Base-by-base conservation (phyloP, 2,329 filamentous ascomycete genomes). In the Phyllosticta ampelicida region DNA sequence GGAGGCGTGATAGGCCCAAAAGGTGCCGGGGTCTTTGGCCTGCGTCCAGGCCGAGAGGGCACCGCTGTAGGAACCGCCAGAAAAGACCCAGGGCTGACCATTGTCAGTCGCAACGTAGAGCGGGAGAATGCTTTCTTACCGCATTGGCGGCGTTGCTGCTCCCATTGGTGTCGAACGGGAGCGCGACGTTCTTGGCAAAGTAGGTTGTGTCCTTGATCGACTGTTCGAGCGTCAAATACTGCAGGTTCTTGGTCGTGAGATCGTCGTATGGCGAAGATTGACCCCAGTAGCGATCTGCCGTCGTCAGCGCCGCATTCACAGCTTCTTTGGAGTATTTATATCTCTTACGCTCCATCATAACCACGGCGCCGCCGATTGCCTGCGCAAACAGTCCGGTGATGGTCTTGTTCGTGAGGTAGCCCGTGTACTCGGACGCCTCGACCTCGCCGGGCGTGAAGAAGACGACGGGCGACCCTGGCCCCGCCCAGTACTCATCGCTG, bases 1-100 rank as follows among this genome's bases (percentile, higher is more conserved):
- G 28, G 78, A 80, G 2, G 80, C 72, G 66, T 81, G 79, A 62
- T 83, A 83, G 1, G 80, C 80, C 80, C 80, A 84, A 67, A 82
- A 80, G 0, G 79, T 82, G 6, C 78, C 81, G 0, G 80, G 79
- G 1, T 74, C 69, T 2, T 77, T 69, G 11, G 76, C 76, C 36
- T 78, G 77, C 2, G 75, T 80, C 80, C 80, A 83, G 0, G 79
- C 80, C 1, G 79, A 67, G 16, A 84, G 69, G 5, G 80, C 78
- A 48, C 80, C 81, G 29, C 75, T 76, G 65, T 84, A 84, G 0
- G 78, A 82, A 26, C 80, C 80, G 13, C 81, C 81, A 6, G 74
- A 71, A 52, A 79, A 71, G 5, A 84, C 74, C 81, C 81, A 84
- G 2, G 82, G 81, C 66, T 60, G 21, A n/a, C 4, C 1, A 13